Base-by-base conservation (phyloP, 441 rosid species). In the Kokia cookei region DNA sequence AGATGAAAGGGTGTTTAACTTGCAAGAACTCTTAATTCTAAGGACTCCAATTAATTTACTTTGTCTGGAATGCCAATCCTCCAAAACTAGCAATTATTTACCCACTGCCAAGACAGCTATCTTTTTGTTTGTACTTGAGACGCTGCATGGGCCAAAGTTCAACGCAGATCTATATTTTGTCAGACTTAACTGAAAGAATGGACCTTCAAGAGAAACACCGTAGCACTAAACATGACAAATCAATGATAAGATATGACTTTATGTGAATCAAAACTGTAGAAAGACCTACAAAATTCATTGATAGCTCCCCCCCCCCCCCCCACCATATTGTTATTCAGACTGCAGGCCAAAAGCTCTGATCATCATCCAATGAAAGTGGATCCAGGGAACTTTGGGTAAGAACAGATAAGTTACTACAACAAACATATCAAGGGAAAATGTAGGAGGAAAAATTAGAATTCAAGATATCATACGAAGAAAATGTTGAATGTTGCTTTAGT, bases 121-220 rank as follows among this genome's bases (percentile, higher is more conserved):
- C 35, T 48, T 71, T 71, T 80, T 66, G 73, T 77, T 73, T 71
- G 78, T 47, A 75, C 65, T 67, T 68, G 58, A 64, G 72, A 64
- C 73, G 64, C 60, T 61, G 55, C 68, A 73, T 68, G 76, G 68
- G 68, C 53, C 77, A 68, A 60, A 61, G 50, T 37, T 40, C 43
- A 69, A 48, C 63, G 43, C 77, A 76, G 37, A 53, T 73, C 67
- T 48, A 55, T 55, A 27, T 32, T 57, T 40, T 59, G n/a, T 57
- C 75, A 48, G 69, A 62, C 57, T 55, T 73, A 69, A 73, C 35
- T 63, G 75, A 74, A 63, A 59, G 61, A 74, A 69, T 55, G 55
- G 54, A 57, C 75, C 69, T 45, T 72, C 71, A 78, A 45, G 26
- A 64, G 57, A 11, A 48, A 3, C 15, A 11, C 55, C 45, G 55